A percentile compares a stretch with the other conserved stretches of the same genome.
Evolutionary conservation across 2,329 filamentous ascomycete species (phyloP).

Genomic region (Chlorencoelia australis): DNA sequence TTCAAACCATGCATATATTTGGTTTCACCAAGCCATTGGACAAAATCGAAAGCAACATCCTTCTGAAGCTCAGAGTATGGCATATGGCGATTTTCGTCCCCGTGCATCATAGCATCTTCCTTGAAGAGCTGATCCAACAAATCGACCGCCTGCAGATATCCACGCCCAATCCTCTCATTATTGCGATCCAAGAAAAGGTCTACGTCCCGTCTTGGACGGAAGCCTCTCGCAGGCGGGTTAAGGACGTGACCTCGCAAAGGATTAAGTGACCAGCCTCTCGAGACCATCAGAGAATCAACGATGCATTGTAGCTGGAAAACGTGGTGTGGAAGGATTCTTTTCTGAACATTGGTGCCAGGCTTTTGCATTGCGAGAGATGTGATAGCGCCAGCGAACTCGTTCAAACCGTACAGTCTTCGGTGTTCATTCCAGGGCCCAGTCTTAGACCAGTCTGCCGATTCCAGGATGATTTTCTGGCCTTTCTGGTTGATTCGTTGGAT

Average conservation of each 20-base stretch:
- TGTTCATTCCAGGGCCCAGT: constrained; percentile 30
- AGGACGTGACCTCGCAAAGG: constrained; percentile 29
- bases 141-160: constrained; percentile 26
- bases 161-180: constrained; percentile 20
- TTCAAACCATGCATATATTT: constrained; percentile 29
- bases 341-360: constrained; percentile 28
- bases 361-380: constrained; percentile 38
- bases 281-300: constrained; percentile 36
- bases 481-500: constrained; percentile 30
- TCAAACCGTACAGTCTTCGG: constrained; percentile 34
- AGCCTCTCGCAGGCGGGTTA: constrained; percentile 26
- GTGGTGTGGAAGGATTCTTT: constrained; percentile 35
- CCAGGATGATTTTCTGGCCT: constrained; percentile 27
- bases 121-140: constrained; percentile 26
- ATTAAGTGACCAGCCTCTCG: constrained; percentile 33
- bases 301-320: constrained; percentile 42
- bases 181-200: constrained; percentile 34
- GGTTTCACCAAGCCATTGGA: constrained; percentile 30
- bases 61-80: constrained; percentile 15
- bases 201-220: constrained; percentile 32
- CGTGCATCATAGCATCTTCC: constrained; percentile 20
- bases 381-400: constrained; percentile 36
- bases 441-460: constrained; percentile 34
- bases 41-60: constrained; percentile 25
- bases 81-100: constrained; percentile 13